Base-by-base conservation (phyloP, 2,329 filamentous ascomycete genomes). In the Colletotrichum salicis region DNA sequence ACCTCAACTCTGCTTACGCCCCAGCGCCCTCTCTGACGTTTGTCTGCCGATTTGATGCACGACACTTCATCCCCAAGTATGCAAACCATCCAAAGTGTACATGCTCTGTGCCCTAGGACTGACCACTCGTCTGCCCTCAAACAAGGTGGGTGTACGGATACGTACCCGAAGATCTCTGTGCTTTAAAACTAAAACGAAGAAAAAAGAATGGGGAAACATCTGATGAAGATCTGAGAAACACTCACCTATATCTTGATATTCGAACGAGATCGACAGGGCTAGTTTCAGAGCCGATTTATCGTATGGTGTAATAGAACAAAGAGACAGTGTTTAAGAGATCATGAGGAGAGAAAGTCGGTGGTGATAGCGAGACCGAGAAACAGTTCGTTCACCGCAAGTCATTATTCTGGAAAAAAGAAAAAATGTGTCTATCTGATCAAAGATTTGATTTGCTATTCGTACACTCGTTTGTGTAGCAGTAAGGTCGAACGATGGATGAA, bases 171-270 rank as follows among this genome's bases (percentile, higher is more conserved):
- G 15, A 45, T 45, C 54, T 22, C 19, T 62, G 31, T 27, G 52
- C 41, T 59, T 48, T n/a, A 11, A 11, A n/a, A n/a, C 41, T 19
- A 27, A 58, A 68, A 63, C 8, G 22, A 24, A n/a, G 1, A 45
- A 57, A 66, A 67, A 70, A 59, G 12, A 54, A 62, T 15, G 33
- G 57, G 64, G 24, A 67, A 70, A 70, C 68, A 70, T 22, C 64
- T 62, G 56, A 71, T 8, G 19, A 45, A 29, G 57, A 62, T 67
- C 35, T 27, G 45, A 54, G 24, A 54, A 52, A 52, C 68, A 63
- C 58, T 58, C 29, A 55, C 64, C 11, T 22, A 52, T 68, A 41
- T 58, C 54, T 62, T 19, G 24, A 58, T 63, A 12, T n/a, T 63
- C 33, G 52, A 71, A n/a, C 19, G 37, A 61, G 51, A 62, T 57